These are phyloP conservation scores for Aquilaria agallochum DNA, from an alignment of 441 rosid genomes.

Conservation along the genomic window DNA sequence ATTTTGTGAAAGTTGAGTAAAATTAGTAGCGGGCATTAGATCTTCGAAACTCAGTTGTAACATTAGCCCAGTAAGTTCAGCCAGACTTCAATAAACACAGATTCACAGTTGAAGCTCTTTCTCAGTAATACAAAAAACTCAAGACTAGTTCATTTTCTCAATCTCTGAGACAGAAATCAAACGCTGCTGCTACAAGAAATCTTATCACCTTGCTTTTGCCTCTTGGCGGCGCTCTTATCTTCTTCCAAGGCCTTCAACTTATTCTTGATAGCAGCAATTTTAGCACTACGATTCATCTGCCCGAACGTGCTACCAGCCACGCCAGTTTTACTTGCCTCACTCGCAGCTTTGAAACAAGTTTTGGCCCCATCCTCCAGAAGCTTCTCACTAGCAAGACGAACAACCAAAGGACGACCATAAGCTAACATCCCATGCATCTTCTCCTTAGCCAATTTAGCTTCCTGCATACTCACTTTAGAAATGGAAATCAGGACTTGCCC, in stretches of 20 bases:
- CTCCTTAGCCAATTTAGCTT: slow-evolving; percentile 89
- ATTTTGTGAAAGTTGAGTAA: too few relatives aligned
- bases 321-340: slow-evolving; percentile 34
- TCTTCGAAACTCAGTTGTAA: neutral
- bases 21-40: neutral
- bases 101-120: neutral
- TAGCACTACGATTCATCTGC: slow-evolving; percentile 58
- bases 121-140: neutral
- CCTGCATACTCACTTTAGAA: slow-evolving; percentile 94
- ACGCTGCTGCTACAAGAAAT: slow-evolving; percentile 1
- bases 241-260: slow-evolving; percentile 82
- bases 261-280: slow-evolving; percentile 82
- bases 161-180: slow-evolving; percentile 1
- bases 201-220: slow-evolving; percentile 41
- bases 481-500: slow-evolving; percentile 57
- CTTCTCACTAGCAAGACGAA: slow-evolving; percentile 79
- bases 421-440: slow-evolving; percentile 95
- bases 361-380: slow-evolving; percentile 38
- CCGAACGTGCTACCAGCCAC: slow-evolving; percentile 38
- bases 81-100: neutral
- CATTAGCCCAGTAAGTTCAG: neutral
- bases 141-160: neutral
- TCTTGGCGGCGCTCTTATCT: slow-evolving; percentile 47
- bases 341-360: slow-evolving; percentile 26
- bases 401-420: slow-evolving; percentile 84